These are phyloP conservation scores for Stachybotrys chartarum DNA, from an alignment of 2,329 filamentous ascomycete genomes.

Conservation along the genomic window DNA sequence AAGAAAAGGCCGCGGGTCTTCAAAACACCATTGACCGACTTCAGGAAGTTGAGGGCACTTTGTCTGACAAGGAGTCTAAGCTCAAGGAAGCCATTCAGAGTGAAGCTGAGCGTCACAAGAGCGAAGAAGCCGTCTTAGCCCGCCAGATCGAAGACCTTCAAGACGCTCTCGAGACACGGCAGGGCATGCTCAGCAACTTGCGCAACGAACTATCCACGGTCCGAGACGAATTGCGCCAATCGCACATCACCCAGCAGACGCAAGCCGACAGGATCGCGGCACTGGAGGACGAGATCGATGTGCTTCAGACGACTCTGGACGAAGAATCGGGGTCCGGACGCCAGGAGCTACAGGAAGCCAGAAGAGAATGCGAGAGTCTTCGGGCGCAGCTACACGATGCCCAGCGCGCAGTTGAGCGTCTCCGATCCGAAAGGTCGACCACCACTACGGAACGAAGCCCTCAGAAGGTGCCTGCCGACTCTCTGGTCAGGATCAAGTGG, in stretches of 20 bases:
- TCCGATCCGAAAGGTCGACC: slow-evolving; percentile 15
- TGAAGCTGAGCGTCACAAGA: slow-evolving; percentile 64
- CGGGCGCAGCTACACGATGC: slow-evolving; percentile 20
- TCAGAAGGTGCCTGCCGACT: slow-evolving; percentile 27
- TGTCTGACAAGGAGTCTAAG: slow-evolving; percentile 61
- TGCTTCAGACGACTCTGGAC: slow-evolving; percentile 45
- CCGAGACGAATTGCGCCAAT: slow-evolving; percentile 63
- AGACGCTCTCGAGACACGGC: slow-evolving; percentile 60
- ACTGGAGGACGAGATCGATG: slow-evolving; percentile 70
- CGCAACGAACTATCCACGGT: slow-evolving; percentile 59
- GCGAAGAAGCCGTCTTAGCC: slow-evolving; percentile 62
- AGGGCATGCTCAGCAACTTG: slow-evolving; percentile 57
- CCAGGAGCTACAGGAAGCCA: slow-evolving; percentile 35
- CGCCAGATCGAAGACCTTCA: slow-evolving; percentile 71
- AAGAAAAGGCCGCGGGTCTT: slow-evolving; percentile 59
- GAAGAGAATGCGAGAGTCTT: slow-evolving; percentile 30
- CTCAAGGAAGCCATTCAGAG: slow-evolving; percentile 62
- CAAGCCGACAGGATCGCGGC: slow-evolving; percentile 59
- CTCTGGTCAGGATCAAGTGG: slow-evolving; percentile 44
- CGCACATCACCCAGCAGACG: slow-evolving; percentile 54
- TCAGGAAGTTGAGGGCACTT: slow-evolving; percentile 58
- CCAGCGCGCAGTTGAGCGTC: slow-evolving; percentile 12
- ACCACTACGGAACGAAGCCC: slow-evolving; percentile 23
- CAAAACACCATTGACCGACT: slow-evolving; percentile 66
- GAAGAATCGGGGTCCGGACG: slow-evolving; percentile 23